Evolutionary conservation across 768 basidiomycete genomes (phyloP), one percentile per base, ranked within the genome.

Genomic region (Hygrophorus pudorinus): DNA sequence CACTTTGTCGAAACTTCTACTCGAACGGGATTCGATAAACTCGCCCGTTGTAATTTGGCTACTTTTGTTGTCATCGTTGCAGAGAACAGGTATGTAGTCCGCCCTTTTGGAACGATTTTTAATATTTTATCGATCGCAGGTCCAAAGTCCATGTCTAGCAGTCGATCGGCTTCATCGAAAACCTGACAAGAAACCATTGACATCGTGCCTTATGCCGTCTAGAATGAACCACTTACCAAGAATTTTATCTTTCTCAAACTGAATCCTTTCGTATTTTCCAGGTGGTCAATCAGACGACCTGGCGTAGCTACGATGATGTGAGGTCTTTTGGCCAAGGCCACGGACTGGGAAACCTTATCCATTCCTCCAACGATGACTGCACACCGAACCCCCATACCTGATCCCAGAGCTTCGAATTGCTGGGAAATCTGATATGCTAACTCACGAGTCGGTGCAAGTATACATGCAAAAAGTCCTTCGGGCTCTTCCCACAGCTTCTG

Each of bases 1-100:
- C 62, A 92, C 92, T 94, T 97, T 56, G 85, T 76, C 5, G 87
- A 85, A 2, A 97, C 90, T 61, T 98, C 93, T 1, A 98, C 80
- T 51, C 85, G 76, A 18, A 93, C 79, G n/a, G 96, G 96, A 57
- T 94, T 92, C 27, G 78, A 76, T 57, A 98, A 68, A 69, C 89
- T 92, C 27, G 96, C 93, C 42, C 94, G 68, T 60, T 98, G 94
- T 9, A 99, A 71, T 63, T 97, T 97, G 9, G 87, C 90, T 3
- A 99, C 91, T 65, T 97, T 98, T 11, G 90, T 91, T 9, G 96
- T 94, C 94, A 99, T 98, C 16, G 94, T 98, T 5, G 94, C 96
- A 10, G 94, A 97, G 67, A 92, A 99, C 1, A 99, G 75, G 58
- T 91, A 97, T 2, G 96, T 99, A 24, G 84, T 87, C 9, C 96